phyloP scores from a whole-genome alignment of 768 basidiomycete genomes.

The Collybiopsis luxurians region DNA sequence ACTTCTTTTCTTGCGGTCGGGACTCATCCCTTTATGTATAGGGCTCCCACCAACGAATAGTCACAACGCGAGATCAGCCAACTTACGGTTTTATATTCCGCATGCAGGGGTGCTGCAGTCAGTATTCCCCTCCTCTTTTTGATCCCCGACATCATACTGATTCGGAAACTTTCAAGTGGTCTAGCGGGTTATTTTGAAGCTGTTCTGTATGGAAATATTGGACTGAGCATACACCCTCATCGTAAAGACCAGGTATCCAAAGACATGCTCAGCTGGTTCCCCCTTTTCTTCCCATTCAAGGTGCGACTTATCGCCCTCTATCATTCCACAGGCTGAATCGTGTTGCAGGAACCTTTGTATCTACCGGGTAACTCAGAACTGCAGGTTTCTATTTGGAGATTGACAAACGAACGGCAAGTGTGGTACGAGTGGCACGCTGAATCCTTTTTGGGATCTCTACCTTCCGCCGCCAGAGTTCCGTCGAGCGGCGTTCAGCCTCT shows the following conservation, averaged over 20 bases:
- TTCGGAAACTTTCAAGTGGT: constrained; percentile 43
- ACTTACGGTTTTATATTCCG: constrained; percentile 87
- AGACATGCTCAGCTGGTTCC: constrained; percentile 99
- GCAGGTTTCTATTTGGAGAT: constrained; percentile 90
- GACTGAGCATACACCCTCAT: constrained; percentile 91
- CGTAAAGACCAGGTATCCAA: constrained; percentile 83
- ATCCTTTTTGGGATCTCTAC: constrained; percentile 61
- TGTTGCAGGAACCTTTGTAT: constrained; percentile 81
- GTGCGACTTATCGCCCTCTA: constrained; percentile 39
- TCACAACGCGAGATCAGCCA: constrained; percentile 89
- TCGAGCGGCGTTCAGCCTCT: constrained; percentile 15
- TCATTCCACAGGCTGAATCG: not conserved
- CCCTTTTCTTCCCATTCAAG: constrained; percentile 92
- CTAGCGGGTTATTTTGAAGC: constrained; percentile 98
- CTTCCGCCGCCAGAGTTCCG: constrained; percentile 8
- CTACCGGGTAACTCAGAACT: constrained; percentile 91
- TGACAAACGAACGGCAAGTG: constrained; percentile 84
- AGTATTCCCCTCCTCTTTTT: not conserved
- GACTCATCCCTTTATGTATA: no score
- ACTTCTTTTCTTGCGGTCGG: constrained; percentile 5
- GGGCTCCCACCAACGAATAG: constrained; percentile 93
- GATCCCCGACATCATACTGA: not conserved
- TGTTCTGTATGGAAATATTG: constrained; percentile 84
- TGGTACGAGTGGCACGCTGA: constrained; percentile 99
- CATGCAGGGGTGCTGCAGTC: constrained; percentile 89